Percentiles rank a stretch among this genome's conserved stretches.
Evolutionary conservation across 2,329 filamentous ascomycete species (phyloP).

Genomic region (Pseudocercospora pini-densiflorae): DNA sequence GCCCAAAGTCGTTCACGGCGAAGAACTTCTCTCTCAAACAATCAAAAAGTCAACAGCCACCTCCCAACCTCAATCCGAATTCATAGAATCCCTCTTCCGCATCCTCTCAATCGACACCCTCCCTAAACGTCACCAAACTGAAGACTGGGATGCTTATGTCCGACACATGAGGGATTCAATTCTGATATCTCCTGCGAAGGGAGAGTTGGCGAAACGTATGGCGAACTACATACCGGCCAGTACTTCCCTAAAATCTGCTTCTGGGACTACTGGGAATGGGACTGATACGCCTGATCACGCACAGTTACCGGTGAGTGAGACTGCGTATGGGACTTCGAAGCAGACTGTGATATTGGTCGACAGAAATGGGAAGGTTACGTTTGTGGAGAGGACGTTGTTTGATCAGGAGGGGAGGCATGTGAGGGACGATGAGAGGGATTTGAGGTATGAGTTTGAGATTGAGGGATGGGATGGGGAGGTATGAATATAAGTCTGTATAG

Average conservation of each 20-base stretch:
- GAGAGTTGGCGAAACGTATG: constrained; percentile 46
- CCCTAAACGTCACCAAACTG: constrained; percentile 54
- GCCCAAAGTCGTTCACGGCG: constrained; percentile 65
- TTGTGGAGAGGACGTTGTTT: constrained; percentile 65
- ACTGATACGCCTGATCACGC: constrained; percentile 24
- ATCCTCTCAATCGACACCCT: constrained; percentile 61
- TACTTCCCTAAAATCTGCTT: constrained; percentile 29
- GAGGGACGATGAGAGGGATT: constrained; percentile 52
- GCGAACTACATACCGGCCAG: constrained; percentile 39
- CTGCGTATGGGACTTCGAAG: constrained; percentile 67
- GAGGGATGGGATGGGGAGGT: constrained; percentile 44
- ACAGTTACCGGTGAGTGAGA: constrained; percentile 37
- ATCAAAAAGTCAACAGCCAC: constrained; percentile 43
- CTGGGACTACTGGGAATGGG: too few species aligned
- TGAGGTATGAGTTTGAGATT: constrained; percentile 53
- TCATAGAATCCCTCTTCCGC: constrained; percentile 58
- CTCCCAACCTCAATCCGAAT: constrained; percentile 45
- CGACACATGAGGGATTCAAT: constrained; percentile 63
- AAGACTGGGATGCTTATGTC: constrained; percentile 60
- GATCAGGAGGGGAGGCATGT: constrained; percentile 57
- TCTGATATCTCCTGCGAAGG: constrained; percentile 62
- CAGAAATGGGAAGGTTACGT: constrained; percentile 60
- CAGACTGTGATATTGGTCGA: constrained; percentile 65
- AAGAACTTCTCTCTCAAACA: constrained; percentile 55
- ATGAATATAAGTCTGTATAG: too few species aligned